Evolutionary conservation across 192 early-diverging fungal species (phyloP).

Genomic region (Rhizophagus sp.): DNA sequence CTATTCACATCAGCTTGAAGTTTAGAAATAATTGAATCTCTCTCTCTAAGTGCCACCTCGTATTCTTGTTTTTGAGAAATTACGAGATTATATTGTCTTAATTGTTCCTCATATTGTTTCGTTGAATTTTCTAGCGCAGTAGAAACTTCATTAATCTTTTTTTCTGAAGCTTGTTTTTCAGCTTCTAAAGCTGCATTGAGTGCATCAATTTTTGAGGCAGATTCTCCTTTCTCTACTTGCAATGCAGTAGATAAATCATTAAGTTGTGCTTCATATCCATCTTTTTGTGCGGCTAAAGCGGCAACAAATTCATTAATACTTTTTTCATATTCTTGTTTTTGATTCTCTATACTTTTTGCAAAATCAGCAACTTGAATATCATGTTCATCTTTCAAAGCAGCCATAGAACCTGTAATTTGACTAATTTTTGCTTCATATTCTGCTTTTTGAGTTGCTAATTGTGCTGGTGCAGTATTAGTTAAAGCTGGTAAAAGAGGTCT

Average conservation of each 20-base stretch:
- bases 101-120: constrained; percentile 24
- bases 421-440: constrained; percentile 28
- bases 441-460: constrained; percentile 27
- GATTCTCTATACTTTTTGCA: background rate
- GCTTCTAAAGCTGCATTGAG: background rate
- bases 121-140: background rate
- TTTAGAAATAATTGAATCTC: constrained; percentile 27
- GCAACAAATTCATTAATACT: background rate
- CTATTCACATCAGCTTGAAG: constrained; percentile 23
- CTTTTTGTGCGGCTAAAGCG: constrained; percentile 5
- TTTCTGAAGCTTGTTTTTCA: constrained; percentile 8
- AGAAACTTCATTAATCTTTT: constrained; percentile 10
- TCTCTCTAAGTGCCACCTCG: constrained; percentile 16
- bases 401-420: constrained; percentile 9
- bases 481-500: constrained; percentile 21
- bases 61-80: constrained; percentile 26
- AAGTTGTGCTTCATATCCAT: constrained; percentile 21
- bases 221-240: background rate
- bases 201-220: constrained; percentile 2
- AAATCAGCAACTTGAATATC: background rate
- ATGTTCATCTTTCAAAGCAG: constrained; percentile 6
- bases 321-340: constrained; percentile 10
- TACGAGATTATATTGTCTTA: constrained; percentile 14
- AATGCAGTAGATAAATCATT: constrained; percentile 7
- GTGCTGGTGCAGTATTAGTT: constrained; percentile 26